Percentiles rank a stretch among this genome's conserved stretches.
Conservation (phyloP, 306 rosid species). For the Macrotyloma uniflorum region DNA sequence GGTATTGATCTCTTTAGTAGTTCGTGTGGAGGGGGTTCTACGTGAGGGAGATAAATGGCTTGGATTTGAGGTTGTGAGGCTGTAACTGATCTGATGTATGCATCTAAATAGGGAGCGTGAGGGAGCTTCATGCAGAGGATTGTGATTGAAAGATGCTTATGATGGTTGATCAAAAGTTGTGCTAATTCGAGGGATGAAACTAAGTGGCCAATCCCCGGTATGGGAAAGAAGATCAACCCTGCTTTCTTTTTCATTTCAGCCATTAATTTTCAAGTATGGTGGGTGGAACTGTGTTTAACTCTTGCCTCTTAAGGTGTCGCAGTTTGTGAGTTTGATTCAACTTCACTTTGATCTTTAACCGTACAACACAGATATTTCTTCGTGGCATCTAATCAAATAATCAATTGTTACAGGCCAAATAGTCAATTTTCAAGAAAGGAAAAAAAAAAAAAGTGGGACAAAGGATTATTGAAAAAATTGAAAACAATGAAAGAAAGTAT, state of each 20-base stretch:
- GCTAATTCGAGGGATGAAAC: conserved; percentile 58
- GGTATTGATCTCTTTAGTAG: conserved; percentile 28
- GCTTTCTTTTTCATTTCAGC: conserved; percentile 33
- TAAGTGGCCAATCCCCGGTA: conserved; percentile 58
- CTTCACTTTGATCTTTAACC: not conserved
- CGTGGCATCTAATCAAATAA: not conserved
- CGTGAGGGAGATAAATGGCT: conserved; percentile 54
- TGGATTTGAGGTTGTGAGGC: conserved; percentile 48
- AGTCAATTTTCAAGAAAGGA: not conserved
- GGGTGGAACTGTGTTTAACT: not conserved
- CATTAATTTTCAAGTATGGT: not conserved
- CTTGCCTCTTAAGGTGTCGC: not conserved
- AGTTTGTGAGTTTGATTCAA: not conserved
- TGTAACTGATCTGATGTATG: conserved; percentile 44
- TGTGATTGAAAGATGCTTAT: conserved; percentile 48
- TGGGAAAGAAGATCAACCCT: conserved; percentile 57
- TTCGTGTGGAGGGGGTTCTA: conserved; percentile 45
- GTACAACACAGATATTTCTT: not conserved
- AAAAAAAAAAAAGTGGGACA: not conserved
- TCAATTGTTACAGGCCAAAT: not conserved
- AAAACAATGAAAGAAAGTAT: not conserved
- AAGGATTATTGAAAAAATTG: not conserved
- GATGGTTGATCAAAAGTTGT: conserved; percentile 36
- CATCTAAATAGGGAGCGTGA: conserved; percentile 31
- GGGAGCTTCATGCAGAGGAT: conserved; percentile 48